Evolutionary conservation across 2,329 filamentous ascomycete genomes (phyloP), one percentile per base, ranked within the genome.

Genomic region (Trichoderma aggressivum): DNA sequence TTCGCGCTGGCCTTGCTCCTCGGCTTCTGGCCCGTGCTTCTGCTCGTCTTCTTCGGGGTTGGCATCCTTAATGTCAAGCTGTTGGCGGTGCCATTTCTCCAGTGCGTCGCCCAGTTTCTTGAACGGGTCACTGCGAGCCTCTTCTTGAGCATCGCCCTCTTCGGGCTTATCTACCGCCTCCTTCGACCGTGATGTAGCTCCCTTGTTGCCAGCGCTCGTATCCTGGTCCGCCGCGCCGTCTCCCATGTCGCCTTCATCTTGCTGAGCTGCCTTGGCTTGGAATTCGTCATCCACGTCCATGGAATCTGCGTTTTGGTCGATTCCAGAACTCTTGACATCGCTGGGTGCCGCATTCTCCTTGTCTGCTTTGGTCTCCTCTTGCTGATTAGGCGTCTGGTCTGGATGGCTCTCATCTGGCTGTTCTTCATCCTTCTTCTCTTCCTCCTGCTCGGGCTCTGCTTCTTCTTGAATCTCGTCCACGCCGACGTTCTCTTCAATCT

Each of bases 91-190:
- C 93, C 94, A 99, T 76, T 91, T 89, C 80, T 98, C 94, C 36
- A 99, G 86, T 7, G 94, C 92, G 82, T 99, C 94, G 26, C 96
- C 96, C 34, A 99, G 88, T 78, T 97, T 97, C 83, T 96, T 96
- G 86, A 98, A 97, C 1, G 94, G 92, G 75, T 96, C 89, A 59
- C 85, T 81, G 50, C 81, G 82, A 68, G 83, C 80, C 8, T 81
- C 81, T 67, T 86, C 82, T 56, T 83, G 79, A 12, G 84, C 82
- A 67, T 87, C 84, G 50, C 81, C 79, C 32, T 83, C 78, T 60
- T 85, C 82, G n/a, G 82, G 80, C 43, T 82, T 79, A n/a, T 86
- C 83, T n/a, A 82, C 79, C 5, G 83, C 80, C 50, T 88, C 84
- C 68, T 86, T 84, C 12, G 83, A 81, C 50, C 82, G 81, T 2